phyloP scores from a whole-genome alignment of 1,284 basidiomycete species.

The Ceratobasidium sp. region DNA sequence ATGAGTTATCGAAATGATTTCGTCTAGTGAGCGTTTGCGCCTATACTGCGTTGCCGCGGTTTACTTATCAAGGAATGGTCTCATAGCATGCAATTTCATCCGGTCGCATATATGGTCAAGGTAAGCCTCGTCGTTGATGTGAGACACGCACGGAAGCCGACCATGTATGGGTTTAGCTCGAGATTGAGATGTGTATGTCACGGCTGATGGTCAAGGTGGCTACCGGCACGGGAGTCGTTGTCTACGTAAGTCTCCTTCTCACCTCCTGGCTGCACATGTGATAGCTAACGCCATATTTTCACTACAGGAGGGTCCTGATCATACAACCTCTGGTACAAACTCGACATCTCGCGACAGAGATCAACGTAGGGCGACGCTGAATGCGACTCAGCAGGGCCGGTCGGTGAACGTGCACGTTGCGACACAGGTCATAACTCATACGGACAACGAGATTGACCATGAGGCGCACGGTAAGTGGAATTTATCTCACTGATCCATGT shows the following conservation, averaged over 20 bases:
- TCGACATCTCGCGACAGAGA: slow-evolving; percentile 15
- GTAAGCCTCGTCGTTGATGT: background rate
- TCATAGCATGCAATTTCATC: slow-evolving; percentile 45
- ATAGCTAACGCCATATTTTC: background rate
- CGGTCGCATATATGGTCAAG: slow-evolving; percentile 49
- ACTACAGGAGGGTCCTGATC: slow-evolving; percentile 26
- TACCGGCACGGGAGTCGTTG: slow-evolving; percentile 29
- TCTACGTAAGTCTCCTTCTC: slow-evolving; percentile 15
- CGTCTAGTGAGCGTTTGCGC: slow-evolving; percentile 21
- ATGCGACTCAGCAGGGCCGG: background rate
- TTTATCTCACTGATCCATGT: background rate
- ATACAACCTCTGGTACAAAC: slow-evolving; percentile 14
- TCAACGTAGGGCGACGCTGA: slow-evolving; percentile 10
- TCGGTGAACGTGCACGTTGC: slow-evolving; percentile 42
- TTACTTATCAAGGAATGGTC: background rate
- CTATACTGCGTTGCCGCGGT: background rate
- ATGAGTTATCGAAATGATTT: slow-evolving; percentile 49
- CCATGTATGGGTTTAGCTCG: slow-evolving; percentile 17
- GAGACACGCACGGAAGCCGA: background rate
- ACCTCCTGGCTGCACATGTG: too few species aligned
- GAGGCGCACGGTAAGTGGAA: slow-evolving; percentile 32
- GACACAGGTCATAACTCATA: slow-evolving; percentile 31
- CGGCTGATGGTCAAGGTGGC: slow-evolving; percentile 45
- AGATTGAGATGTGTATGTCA: slow-evolving; percentile 48
- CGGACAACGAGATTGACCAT: slow-evolving; percentile 37